Conservation (phyloP, 2,329 filamentous ascomycete species). For the Talaromyces sp. region DNA sequence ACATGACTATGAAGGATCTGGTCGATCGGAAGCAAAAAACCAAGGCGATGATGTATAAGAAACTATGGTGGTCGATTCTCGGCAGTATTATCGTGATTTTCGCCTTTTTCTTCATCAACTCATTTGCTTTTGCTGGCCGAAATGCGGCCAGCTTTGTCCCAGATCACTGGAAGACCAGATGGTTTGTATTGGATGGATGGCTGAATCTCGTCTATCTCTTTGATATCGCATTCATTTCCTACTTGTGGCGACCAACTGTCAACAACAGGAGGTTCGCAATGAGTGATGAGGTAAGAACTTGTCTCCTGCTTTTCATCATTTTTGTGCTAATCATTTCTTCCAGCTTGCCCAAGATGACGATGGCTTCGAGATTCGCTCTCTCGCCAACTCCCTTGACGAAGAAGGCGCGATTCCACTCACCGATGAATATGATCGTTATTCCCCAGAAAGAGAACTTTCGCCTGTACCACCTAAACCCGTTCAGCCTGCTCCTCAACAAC, state of each 20-base stretch:
- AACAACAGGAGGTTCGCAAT: conserved; percentile 98
- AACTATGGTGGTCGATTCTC: conserved; percentile 97
- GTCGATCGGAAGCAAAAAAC: conserved; percentile 87
- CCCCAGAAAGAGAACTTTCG: conserved; percentile 35
- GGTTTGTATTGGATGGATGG: conserved; percentile 98
- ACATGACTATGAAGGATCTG: conserved; percentile 93
- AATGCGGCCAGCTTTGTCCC: conserved; percentile 86
- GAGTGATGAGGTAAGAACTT: conserved; percentile 76
- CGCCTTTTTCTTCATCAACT: conserved; percentile 98
- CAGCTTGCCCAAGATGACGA: conserved; percentile 95
- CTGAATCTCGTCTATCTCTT: conserved; percentile 93
- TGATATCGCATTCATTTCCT: conserved; percentile 88
- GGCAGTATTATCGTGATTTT: conserved; percentile 92
- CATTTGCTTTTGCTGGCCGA: conserved; percentile 84
- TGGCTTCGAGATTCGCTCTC: conserved; percentile 92
- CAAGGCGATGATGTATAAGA: conserved; percentile 95
- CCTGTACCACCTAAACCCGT: conserved; percentile 49
- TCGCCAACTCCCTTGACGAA: conserved; percentile 70
- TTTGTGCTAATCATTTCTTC: background rate
- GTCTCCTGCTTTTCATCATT: background rate
- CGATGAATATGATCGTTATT: conserved; percentile 30
- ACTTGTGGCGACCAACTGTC: conserved; percentile 91
- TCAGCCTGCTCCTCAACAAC: conserved; percentile 49
- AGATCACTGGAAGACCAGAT: conserved; percentile 93
- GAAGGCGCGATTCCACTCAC: conserved; percentile 50